Base-by-base conservation (phyloP, 306 rosid species). In the Prunus fruticosa region DNA sequence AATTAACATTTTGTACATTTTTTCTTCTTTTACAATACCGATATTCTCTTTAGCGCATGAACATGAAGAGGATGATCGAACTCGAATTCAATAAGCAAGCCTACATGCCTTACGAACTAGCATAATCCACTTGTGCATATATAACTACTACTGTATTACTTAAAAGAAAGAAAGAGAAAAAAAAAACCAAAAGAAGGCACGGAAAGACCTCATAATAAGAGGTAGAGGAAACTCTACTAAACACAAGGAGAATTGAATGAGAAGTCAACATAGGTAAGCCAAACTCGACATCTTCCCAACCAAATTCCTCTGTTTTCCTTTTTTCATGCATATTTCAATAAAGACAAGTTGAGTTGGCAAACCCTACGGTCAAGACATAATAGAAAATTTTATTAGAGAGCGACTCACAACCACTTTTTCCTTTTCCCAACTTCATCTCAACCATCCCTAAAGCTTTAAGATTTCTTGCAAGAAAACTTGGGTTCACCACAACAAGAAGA, bases 231-330 rank as follows among this genome's bases (percentile, higher is more conserved):
- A 38, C 43, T 7, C 9, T 38, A 38, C 43, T 38, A 6, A 38
- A 38, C 43, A 38, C 9, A 38, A 22, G 25, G n/a, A 75, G 22
- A 52, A 13, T 3, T 13, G 3, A 54, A 34, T 15, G 73, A 63
- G 78, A 80, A 80, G 77, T 74, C 78, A 74, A 78, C 65, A 76
- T 67, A 73, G 87, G 87, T 85, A 78, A 81, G 86, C 89, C 71
- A 83, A 87, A 79, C 70, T 22, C 19, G 57, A 61, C 10, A 72
- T n/a, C 20, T 46, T 77, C 83, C 69, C 73, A 67, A 78, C 83
- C 62, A 77, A 63, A 71, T n/a, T 49, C 51, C 78, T 16, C 1
- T 43, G 46, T 69, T 73, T 66, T 58, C 16, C 47, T 23, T 60
- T 12, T 47, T 18, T 75, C 79, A 41, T 60, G 56, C 69, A 71